phyloP scores from a whole-genome alignment of 139 green algal genomes.

The Chlorella sorokiniana region DNA sequence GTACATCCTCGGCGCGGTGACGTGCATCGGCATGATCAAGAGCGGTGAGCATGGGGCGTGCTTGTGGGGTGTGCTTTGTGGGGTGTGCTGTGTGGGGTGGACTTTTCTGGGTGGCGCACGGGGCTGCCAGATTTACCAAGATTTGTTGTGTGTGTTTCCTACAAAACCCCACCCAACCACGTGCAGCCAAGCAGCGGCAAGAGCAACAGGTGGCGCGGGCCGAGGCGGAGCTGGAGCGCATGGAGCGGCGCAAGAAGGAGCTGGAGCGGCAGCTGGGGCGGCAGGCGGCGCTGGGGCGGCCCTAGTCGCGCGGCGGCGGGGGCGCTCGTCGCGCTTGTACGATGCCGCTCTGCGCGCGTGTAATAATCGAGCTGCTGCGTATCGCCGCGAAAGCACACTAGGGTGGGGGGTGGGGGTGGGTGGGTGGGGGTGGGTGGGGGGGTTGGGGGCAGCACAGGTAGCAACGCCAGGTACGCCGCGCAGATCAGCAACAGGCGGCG shows the following conservation, averaged over 20 bases:
- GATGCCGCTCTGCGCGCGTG: too few species aligned
- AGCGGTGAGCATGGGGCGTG: not conserved
- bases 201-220: constrained; percentile 4
- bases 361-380: too few species aligned
- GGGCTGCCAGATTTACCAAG: not conserved
- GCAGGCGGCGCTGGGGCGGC: not conserved
- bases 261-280: constrained; percentile 31
- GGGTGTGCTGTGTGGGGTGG: too few species aligned
- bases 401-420: too few species aligned
- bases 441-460: too few species aligned
- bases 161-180: not conserved
- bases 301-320: not conserved
- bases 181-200: constrained; percentile 23
- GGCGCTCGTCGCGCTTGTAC: too few species aligned
- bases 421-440: too few species aligned
- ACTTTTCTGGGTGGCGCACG: too few species aligned
- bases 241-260: constrained; percentile 33
- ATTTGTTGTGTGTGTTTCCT: not conserved
- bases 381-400: too few species aligned
- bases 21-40: constrained; percentile 40
- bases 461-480: too few species aligned
- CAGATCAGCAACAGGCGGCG: too few species aligned
- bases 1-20: constrained; percentile 34
- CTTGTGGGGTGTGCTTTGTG: not conserved
- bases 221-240: constrained; percentile 26